Evolutionary conservation across 257 asterid genomes (phyloP).

Genomic region (Jasminum sambac): DNA sequence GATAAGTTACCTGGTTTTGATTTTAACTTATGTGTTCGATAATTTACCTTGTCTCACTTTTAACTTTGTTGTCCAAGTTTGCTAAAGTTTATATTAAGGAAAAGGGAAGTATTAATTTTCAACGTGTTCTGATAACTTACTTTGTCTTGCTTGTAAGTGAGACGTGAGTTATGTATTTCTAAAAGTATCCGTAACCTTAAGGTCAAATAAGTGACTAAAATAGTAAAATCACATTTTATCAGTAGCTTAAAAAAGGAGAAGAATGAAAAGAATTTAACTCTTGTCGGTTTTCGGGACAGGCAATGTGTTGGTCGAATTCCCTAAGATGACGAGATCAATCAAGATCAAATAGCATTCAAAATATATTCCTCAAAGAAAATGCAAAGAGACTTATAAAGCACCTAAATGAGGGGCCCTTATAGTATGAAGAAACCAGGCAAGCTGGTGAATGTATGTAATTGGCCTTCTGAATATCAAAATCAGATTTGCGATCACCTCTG

Average conservation of each 20-base stretch:
- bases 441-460: slow-evolving; percentile 52
- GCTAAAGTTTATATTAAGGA: not conserved
- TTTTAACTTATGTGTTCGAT: too few species aligned
- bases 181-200: not conserved
- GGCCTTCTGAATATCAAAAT: slow-evolving; percentile 50
- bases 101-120: not conserved
- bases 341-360: not conserved
- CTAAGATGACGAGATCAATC: not conserved
- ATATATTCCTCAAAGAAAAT: not conserved
- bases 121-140: not conserved
- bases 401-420: slow-evolving; percentile 73
- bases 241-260: not conserved
- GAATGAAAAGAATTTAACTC: too few species aligned
- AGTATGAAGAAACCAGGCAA: slow-evolving; percentile 41
- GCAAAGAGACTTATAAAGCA: slow-evolving; percentile 20
- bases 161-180: not conserved
- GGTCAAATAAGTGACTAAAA: not conserved
- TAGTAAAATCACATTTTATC: not conserved
- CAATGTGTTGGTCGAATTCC: slow-evolving; percentile 2
- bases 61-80: not conserved
- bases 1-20: too few species aligned
- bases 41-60: too few species aligned
- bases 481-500: slow-evolving; percentile 35
- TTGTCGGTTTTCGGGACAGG: not conserved
- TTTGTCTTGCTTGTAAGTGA: not conserved